Conservation (phyloP, 2,329 filamentous ascomycete genomes). For the Alternaria brassicicola region DNA sequence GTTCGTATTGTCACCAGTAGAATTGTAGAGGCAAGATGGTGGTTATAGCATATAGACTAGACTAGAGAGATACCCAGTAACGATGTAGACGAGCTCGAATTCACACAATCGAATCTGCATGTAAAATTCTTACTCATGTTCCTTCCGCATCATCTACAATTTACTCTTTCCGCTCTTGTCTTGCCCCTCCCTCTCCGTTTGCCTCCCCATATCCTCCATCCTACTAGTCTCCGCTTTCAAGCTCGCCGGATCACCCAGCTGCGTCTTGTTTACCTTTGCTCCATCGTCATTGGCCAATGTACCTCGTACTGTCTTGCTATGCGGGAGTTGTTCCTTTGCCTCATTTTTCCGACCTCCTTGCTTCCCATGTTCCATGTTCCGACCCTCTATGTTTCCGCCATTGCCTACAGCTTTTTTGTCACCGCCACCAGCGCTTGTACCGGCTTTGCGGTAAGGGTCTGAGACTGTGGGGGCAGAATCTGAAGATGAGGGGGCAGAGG, state of each 20-base stretch:
- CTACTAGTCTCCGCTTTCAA: conserved; percentile 39
- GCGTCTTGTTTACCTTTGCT: conserved; percentile 30
- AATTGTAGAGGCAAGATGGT: conserved; percentile 7
- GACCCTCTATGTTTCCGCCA: neutral
- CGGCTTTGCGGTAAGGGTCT: conserved; percentile 12
- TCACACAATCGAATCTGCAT: neutral
- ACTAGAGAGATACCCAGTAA: conserved; percentile 26
- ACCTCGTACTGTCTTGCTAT: conserved; percentile 35
- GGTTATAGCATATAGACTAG: conserved; percentile 8
- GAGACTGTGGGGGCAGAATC: conserved; percentile 14
- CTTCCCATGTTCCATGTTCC: neutral
- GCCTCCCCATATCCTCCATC: conserved; percentile 20
- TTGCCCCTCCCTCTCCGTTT: conserved; percentile 28
- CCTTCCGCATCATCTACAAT: conserved; percentile 8
- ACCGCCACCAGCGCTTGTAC: neutral
- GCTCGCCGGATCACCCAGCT: conserved; percentile 39
- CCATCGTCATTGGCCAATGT: conserved; percentile 31
- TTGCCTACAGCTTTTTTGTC: conserved; percentile 12
- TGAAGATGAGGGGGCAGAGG: neutral
- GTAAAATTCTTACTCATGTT: neutral
- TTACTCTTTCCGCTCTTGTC: conserved; percentile 26
- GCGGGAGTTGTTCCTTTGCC: conserved; percentile 18
- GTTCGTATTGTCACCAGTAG: neutral
- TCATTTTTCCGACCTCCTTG: conserved; percentile 4
- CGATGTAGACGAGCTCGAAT: neutral